Evolutionary conservation across 805 yeast species (phyloP), one percentile per base, ranked within the genome.

Genomic region (Ogataea populi-albae): DNA sequence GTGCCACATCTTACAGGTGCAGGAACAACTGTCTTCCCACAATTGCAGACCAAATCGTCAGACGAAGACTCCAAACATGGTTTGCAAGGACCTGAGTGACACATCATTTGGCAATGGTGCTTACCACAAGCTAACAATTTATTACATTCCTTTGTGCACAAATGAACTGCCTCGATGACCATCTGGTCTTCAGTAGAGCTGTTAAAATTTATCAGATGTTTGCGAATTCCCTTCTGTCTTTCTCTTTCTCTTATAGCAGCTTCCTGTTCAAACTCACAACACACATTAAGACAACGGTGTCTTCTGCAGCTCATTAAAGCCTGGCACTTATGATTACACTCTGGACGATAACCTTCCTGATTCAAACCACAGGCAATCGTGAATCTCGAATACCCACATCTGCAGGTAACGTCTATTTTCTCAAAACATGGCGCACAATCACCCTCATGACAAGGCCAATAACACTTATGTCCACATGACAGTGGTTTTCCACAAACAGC

Each of bases 1-100:
- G 86, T 75, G 10, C 95, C 95, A 63, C 96, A 86, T 45, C 95
- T 65, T 7, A 86, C 86, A 0, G 96, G 96, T 0, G 95, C 95
- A 15, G 69, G 71, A 5, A 86, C 68, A 3, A 83, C 71, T 0
- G 95, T 86, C 44, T 71, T 68, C 3, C 95, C 95, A 65, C 96
- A 86, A 32, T 81, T 72, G 53, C 96, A 86, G 3, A 77, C 73
- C 47, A 84, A 63, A 54, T 86, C 95, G 14, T 84, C 86, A 26
- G 79, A 75, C n/a, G 83, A 72, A 4, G 91, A 80, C 51, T 86
- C 94, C 32, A 84, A 56, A 55, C 96, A 86, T 9, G 88, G 83
- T 3, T 78, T 74, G 60, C 95, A 86, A 3, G 82, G 73, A 0
- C 96, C 96, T 10, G 75, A 64, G 57, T 86, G 96, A 49, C 95